Evolutionary conservation across 352 stramenopile genomes (phyloP).

Genomic region (Pythium aristosporum): DNA sequence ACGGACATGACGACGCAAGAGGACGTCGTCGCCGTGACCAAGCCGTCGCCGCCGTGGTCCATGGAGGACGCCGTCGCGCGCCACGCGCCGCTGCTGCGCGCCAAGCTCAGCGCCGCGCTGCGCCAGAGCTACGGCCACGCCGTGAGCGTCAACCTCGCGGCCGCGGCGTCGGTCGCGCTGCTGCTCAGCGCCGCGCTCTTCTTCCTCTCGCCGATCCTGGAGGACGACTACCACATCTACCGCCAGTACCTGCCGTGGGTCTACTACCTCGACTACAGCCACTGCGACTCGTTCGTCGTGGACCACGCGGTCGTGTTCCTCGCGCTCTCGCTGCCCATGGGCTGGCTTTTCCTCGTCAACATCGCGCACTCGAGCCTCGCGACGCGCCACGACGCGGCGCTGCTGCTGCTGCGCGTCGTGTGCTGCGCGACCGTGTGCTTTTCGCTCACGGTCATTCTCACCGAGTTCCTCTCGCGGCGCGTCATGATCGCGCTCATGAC

Average conservation of each 20-base stretch:
- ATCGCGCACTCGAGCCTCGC: constrained; percentile 55
- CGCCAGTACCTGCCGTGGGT: constrained; percentile 51
- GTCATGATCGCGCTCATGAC: constrained; percentile 71
- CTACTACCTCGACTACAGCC: constrained; percentile 52
- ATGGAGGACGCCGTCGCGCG: constrained; percentile 8
- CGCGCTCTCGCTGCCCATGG: constrained; percentile 56
- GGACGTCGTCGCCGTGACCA: not conserved
- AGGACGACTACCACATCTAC: constrained; percentile 55
- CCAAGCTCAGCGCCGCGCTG: constrained; percentile 41
- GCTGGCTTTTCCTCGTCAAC: constrained; percentile 69
- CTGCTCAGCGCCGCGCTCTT: constrained; percentile 53
- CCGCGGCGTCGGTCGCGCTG: constrained; percentile 41
- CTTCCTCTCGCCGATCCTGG: constrained; percentile 52
- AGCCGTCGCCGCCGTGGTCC: not conserved
- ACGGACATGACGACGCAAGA: not conserved
- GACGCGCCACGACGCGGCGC: constrained; percentile 45
- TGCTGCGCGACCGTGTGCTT: constrained; percentile 66
- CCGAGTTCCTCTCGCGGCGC: constrained; percentile 72
- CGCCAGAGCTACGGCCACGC: constrained; percentile 57
- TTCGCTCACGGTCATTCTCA: constrained; percentile 71
- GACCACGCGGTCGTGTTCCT: constrained; percentile 69
- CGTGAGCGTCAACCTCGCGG: constrained; percentile 55
- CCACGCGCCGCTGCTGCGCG: constrained; percentile 24
- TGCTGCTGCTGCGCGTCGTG: constrained; percentile 58
- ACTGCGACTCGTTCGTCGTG: constrained; percentile 74